Conservation (phyloP, 73 alveolate species). For the Tetrahymena elliotti region DNA sequence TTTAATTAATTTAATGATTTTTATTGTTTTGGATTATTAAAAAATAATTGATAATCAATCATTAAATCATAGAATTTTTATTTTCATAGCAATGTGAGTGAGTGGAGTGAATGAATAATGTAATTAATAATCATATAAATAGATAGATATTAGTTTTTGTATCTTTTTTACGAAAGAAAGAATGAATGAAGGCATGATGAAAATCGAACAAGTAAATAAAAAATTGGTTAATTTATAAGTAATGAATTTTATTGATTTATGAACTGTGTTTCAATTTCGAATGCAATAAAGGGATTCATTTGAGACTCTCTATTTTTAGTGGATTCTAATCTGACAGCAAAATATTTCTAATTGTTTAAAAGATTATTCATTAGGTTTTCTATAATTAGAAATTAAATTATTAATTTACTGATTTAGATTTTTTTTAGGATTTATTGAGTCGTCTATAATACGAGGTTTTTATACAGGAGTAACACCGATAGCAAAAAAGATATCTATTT, state of each 20-base stretch:
- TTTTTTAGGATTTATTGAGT: neutral
- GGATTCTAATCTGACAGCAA: neutral
- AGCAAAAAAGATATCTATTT: neutral
- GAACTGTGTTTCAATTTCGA: neutral
- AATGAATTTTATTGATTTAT: neutral
- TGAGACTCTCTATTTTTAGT: neutral
- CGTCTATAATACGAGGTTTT: neutral
- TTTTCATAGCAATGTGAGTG: neutral
- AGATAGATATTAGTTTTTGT: neutral
- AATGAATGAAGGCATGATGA: neutral
- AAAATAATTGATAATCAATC: neutral
- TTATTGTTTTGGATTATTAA: no score
- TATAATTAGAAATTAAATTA: neutral
- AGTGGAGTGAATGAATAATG: neutral
- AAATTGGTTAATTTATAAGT: no score
- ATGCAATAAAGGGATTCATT: neutral
- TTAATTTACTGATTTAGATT: neutral
- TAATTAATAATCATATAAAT: neutral
- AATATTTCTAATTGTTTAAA: neutral
- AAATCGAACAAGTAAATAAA: neutral
- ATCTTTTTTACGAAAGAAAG: neutral
- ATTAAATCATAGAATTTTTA: neutral
- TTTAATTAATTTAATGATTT: neutral
- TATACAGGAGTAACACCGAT: neutral
- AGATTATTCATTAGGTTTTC: neutral